Evolutionary conservation across 345 rosid species (phyloP), one percentile per base, ranked within the genome.

Genomic region (Streptanthus diversifolius): DNA sequence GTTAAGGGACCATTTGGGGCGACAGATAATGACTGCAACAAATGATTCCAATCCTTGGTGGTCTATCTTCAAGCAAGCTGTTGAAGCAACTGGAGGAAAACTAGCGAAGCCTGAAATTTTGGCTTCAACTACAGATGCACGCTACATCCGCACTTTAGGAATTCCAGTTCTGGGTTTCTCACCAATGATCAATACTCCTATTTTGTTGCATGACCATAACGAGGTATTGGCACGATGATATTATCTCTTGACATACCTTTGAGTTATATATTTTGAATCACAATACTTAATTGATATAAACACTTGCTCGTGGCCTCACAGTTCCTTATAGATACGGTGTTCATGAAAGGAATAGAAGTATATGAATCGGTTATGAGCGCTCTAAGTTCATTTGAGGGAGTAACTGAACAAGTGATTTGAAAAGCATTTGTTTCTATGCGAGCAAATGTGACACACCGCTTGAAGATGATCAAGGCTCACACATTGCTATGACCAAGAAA

Each of bases 31-130:
- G 85, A 93, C 98, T 18, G 67, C 76, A 52, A 82, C 90, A 10
- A 79, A 93, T 76, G 86, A 80, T 71, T 85, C 95, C 7, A 93
- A 91, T 82, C 96, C 92, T 3, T 91, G 96, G 98, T 93, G 98
- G 95, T 43, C 80, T 67, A 81, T 85, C 63, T 93, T 93, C 81
- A 88, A 82, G 67, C 78, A 82, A 81, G 91, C 88, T 68, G 80
- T 91, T 15, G 77, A 68, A 62, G 90, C 89, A 54, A 86, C 82
- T 30, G 96, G 97, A 70, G 96, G 88, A 66, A 88, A 82, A 76
- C 91, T 91, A 27, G 82, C 84, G 19, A 87, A 85, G 74, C 91
- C 99, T 32, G 98, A 93, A 79, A 91, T 93, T 19, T 82, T 91
- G 81, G 19, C 89, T 65, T 93, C 99, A 33, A 93, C 99, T 35